Percentiles rank a stretch among this genome's conserved stretches.
These are phyloP conservation scores for Epichloe baconii DNA, from an alignment of 2,329 filamentous ascomycete species.

Conservation along the genomic window DNA sequence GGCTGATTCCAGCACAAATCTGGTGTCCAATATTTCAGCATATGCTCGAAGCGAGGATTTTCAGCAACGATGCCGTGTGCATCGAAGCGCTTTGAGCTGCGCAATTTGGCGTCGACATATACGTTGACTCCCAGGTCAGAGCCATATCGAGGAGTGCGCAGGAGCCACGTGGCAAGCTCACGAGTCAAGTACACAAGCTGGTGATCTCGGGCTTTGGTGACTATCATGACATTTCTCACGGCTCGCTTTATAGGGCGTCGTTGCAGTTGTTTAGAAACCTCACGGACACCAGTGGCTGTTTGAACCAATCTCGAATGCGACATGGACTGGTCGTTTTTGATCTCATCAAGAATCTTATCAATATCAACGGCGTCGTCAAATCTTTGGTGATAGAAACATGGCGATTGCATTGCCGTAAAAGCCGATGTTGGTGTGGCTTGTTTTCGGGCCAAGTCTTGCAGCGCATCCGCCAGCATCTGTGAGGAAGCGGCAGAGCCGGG, in stretches of 20 bases:
- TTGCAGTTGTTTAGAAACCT: conserved; percentile 92
- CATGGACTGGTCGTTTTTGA: conserved; percentile 76
- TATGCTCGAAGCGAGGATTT: conserved; percentile 63
- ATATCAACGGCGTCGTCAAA: conserved; percentile 96
- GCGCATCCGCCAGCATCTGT: conserved; percentile 50
- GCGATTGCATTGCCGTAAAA: conserved; percentile 64
- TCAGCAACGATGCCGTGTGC: conserved; percentile 57
- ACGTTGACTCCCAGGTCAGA: conserved; percentile 87
- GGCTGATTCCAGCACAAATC: conserved; percentile 89
- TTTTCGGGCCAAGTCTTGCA: conserved; percentile 38
- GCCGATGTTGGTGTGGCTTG: conserved; percentile 23
- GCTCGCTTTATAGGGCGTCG: conserved; percentile 83
- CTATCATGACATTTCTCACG: conserved; percentile 92
- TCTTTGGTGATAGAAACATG: conserved; percentile 94
- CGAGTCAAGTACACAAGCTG: conserved; percentile 78
- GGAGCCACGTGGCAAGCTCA: conserved; percentile 77
- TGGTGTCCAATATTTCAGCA: conserved; percentile 93
- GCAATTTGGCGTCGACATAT: conserved; percentile 93
- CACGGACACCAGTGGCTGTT: conserved; percentile 86
- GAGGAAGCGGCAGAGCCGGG: conserved; percentile 35
- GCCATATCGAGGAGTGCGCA: conserved; percentile 80
- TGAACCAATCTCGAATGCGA: conserved; percentile 90
- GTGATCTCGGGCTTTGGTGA: conserved; percentile 95
- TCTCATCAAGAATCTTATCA: conserved; percentile 87
- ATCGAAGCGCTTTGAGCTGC: conserved; percentile 78